Evolutionary conservation across 345 rosid genomes (phyloP).

Genomic region (Citrus unshiu): DNA sequence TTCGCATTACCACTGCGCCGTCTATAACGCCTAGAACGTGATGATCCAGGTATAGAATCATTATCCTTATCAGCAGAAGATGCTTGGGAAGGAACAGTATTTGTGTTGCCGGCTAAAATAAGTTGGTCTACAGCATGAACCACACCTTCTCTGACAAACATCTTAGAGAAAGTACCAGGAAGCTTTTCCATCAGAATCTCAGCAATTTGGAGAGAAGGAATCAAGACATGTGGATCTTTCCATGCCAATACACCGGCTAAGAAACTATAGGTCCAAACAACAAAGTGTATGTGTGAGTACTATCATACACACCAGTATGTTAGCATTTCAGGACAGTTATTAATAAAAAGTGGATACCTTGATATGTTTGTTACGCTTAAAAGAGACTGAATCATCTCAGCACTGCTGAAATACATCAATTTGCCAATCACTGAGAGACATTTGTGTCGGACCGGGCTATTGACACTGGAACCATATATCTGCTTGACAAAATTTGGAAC

Average conservation of each 20-base stretch:
- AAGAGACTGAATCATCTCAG: slow-evolving; percentile 90
- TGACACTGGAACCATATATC: slow-evolving; percentile 98
- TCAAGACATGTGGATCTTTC: slow-evolving; percentile 98
- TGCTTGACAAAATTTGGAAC: slow-evolving; percentile 32
- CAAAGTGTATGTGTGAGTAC: slow-evolving; percentile 9
- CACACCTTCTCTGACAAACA: slow-evolving; percentile 96
- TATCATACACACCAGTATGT: background rate
- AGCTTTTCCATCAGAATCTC: slow-evolving; percentile 99
- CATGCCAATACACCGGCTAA: slow-evolving; percentile 98
- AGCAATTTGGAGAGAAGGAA: slow-evolving; percentile 96
- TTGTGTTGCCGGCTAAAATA: slow-evolving; percentile 63
- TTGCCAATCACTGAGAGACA: slow-evolving; percentile 96
- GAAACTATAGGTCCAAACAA: slow-evolving; percentile 48
- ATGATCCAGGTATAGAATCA: slow-evolving; percentile 59
- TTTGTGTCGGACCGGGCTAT: slow-evolving; percentile 88
- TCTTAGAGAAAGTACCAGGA: slow-evolving; percentile 91
- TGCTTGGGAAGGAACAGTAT: slow-evolving; percentile 35
- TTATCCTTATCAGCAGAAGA: slow-evolving; percentile 72
- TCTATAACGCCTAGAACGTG: slow-evolving; percentile 87
- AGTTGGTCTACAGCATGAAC: slow-evolving; percentile 99
- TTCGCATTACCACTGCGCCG: slow-evolving; percentile 70
- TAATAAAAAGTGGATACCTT: slow-evolving; percentile 46
- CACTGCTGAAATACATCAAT: slow-evolving; percentile 85
- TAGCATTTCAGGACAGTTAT: background rate
- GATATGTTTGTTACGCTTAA: slow-evolving; percentile 85